Percentiles rank a stretch among this genome's conserved stretches.
Evolutionary conservation across 371 early-diverging fungal genomes (phyloP).

Genomic region (Syncephalastrum monosporum): DNA sequence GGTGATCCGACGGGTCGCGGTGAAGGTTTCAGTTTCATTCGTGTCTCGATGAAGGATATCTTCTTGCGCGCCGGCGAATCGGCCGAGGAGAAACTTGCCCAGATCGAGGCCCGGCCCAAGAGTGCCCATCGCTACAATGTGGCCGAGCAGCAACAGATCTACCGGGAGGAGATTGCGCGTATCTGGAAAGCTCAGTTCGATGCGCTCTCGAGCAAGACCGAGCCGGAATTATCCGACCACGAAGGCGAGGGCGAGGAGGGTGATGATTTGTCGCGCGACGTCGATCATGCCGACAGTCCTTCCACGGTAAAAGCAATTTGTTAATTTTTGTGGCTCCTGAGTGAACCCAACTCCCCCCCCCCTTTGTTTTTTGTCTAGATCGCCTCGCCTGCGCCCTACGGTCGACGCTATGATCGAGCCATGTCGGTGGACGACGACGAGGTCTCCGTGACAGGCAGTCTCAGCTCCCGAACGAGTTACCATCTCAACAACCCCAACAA

Average conservation of each 20-base stretch:
- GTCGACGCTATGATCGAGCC: constrained; percentile 38
- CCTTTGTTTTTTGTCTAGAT: neutral
- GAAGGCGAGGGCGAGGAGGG: constrained; percentile 49
- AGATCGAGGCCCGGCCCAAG: constrained; percentile 80
- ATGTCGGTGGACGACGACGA: constrained; percentile 56
- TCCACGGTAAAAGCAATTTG: constrained; percentile 23
- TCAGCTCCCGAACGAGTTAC: constrained; percentile 56
- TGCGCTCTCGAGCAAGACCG: constrained; percentile 59
- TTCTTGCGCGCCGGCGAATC: constrained; percentile 89
- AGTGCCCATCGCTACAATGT: constrained; percentile 90
- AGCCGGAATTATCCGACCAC: constrained; percentile 53
- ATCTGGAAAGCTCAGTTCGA: constrained; percentile 93
- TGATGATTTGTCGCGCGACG: constrained; percentile 35
- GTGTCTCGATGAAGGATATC: constrained; percentile 96
- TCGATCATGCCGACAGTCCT: constrained; percentile 30
- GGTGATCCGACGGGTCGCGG: constrained; percentile 98
- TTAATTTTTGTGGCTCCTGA: neutral
- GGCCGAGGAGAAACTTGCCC: constrained; percentile 79
- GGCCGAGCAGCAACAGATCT: constrained; percentile 94
- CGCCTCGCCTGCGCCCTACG: constrained; percentile 30
- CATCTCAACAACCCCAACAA: constrained; percentile 60
- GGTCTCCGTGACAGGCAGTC: constrained; percentile 57
- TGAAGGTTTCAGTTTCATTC: constrained; percentile 98
- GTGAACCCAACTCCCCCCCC: no score
- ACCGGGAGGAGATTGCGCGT: constrained; percentile 88